Conservation (phyloP, 2,329 filamentous ascomycete genomes). For the Acrocalymma vagum region DNA sequence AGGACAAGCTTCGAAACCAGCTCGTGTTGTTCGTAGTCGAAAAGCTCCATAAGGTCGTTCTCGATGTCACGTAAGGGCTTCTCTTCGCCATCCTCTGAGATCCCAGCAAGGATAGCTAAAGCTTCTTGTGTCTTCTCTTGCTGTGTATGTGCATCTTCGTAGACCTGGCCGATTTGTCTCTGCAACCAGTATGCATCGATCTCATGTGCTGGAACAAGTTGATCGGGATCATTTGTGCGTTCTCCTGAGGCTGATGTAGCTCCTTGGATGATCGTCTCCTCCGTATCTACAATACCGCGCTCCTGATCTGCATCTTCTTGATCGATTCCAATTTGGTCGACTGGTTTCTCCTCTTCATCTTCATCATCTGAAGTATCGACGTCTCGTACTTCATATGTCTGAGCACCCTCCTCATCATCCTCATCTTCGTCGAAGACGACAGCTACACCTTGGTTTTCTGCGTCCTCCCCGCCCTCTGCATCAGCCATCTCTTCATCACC, state of each 20-base stretch:
- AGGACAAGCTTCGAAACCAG: constrained; percentile 89
- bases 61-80: constrained; percentile 91
- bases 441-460: constrained; percentile 94
- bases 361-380: constrained; percentile 81
- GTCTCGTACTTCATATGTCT: constrained; percentile 87
- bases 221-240: constrained; percentile 57
- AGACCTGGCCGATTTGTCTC: constrained; percentile 86
- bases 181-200: constrained; percentile 99
- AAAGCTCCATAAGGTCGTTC: constrained; percentile 97
- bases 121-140: constrained; percentile 91
- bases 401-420: constrained; percentile 75
- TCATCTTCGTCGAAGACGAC: constrained; percentile 96
- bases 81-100: constrained; percentile 79
- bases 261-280: constrained; percentile 86
- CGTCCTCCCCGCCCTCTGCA: constrained; percentile 72
- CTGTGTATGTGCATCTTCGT: constrained; percentile 90
- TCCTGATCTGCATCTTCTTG: constrained; percentile 59
- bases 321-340: constrained; percentile 64
- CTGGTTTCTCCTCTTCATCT: constrained; percentile 69
- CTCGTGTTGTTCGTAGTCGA: constrained; percentile 96
- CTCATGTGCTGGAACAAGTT: constrained; percentile 79
- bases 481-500: constrained; percentile 72
- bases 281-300: constrained; percentile 62
- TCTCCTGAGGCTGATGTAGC: constrained; percentile 55
- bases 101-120: constrained; percentile 81